Conservation (phyloP, 352 stramenopile genomes). For the Phytophthora hibernalis region DNA sequence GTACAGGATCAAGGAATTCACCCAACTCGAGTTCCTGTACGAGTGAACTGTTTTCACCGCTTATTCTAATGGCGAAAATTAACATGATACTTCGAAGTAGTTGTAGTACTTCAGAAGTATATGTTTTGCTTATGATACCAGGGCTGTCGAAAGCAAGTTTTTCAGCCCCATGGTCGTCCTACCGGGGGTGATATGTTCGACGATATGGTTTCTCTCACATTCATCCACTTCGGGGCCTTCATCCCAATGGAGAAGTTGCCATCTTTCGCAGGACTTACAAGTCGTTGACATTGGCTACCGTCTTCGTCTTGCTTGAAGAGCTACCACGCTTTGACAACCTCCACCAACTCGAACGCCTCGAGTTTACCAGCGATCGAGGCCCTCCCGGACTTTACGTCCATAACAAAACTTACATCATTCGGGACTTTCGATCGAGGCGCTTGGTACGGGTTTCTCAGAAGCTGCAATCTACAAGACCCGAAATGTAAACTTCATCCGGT, state of each 20-base stretch:
- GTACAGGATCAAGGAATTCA: slow-evolving; percentile 36
- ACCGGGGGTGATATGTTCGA: slow-evolving; percentile 38
- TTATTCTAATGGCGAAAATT: not conserved
- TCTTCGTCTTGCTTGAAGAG: slow-evolving; percentile 1
- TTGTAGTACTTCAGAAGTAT: no score
- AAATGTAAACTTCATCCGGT: slow-evolving; percentile 13
- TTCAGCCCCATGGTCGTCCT: not conserved
- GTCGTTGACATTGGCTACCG: slow-evolving; percentile 17
- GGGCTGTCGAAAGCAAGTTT: not conserved
- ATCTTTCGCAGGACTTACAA: slow-evolving; percentile 31
- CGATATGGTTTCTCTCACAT: slow-evolving; percentile 36
- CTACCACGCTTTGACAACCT: slow-evolving; percentile 26
- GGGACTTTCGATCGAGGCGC: slow-evolving; percentile 3
- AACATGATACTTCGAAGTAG: no score
- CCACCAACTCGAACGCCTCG: no score
- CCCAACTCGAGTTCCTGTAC: slow-evolving; percentile 41
- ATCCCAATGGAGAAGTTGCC: slow-evolving; percentile 12
- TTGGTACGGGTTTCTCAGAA: no score
- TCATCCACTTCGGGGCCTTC: slow-evolving; percentile 28
- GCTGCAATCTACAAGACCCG: slow-evolving; percentile 8
- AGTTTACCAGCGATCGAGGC: slow-evolving; percentile 1
- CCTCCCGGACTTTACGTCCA: not conserved
- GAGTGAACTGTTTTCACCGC: not conserved
- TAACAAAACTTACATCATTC: slow-evolving; percentile 4
- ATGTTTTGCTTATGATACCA: no score